Evolutionary conservation across 169 alveolate genomes (phyloP), one percentile per base, ranked within the genome.

Genomic region (Plasmodium adleri): DNA sequence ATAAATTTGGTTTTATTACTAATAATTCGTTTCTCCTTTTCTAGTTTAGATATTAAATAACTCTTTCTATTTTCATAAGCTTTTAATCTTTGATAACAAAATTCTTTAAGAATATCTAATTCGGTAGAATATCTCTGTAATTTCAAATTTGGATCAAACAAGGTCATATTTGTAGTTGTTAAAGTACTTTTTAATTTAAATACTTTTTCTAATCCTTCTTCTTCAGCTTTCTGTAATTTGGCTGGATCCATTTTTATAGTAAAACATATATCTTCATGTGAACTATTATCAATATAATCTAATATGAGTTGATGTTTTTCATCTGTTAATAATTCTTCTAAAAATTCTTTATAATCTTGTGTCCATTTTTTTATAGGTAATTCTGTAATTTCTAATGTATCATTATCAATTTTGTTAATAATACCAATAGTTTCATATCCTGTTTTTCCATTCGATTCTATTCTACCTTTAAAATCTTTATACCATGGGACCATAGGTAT

Each of bases 301-400:
- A 94, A 58, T 17, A 95, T 92, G 1, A 83, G 50, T 75, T 92
- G 90, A 52, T 87, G 52, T 20, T 92, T 89, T 50, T 91, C 93
- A 83, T 72, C 89, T 28, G 76, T 92, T 72, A 73, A 86, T 63
- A 93, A 75, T 15, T 93, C 93, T 90, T 98, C 99, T 66, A 98
- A 92, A 95, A 97, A 98, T 66, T 95, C 98, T 88, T 97, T 97
- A 94, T 97, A 98, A 93, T 97, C 99, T 94, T 98, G 97, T 15
- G 99, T 98, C 99, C 99, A 98, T 88, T 95, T 96, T 63, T 97
- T 96, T 63, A 98, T 95, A 2, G 99, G 99, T n/a, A 99, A 96
- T 93, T 99, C 99, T 28, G 99, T 97, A 47, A 98, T 98, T 52
- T 97, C 97, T 62, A 91, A 76, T 26, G 97, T 93, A 80, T 94